phyloP scores from a whole-genome alignment of 805 yeast species.

The Saccharomycopsis babjevae region DNA sequence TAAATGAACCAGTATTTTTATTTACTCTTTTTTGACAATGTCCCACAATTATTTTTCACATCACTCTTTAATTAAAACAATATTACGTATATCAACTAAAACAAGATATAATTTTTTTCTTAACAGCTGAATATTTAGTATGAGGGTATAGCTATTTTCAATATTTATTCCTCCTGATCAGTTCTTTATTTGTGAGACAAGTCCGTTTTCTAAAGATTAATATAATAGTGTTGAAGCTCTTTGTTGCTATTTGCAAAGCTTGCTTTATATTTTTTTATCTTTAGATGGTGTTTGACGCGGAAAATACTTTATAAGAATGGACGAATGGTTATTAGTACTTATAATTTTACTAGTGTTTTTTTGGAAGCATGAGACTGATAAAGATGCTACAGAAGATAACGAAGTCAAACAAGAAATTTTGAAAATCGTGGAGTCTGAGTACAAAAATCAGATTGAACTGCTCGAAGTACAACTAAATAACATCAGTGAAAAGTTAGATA shows the following conservation, averaged over 20 bases:
- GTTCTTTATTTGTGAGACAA: not conserved
- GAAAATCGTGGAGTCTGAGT: not conserved
- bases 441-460: not conserved
- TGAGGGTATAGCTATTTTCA: not conserved
- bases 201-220: not conserved
- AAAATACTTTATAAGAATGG: not conserved
- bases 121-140: not conserved
- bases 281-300: not conserved
- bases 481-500: not conserved
- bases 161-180: not conserved
- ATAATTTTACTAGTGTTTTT: not conserved
- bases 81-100: too few relatives aligned
- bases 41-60: too few relatives aligned
- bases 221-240: not conserved
- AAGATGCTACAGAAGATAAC: not conserved
- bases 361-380: conserved; percentile 5
- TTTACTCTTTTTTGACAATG: not conserved
- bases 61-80: too few relatives aligned
- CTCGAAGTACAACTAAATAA: not conserved
- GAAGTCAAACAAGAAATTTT: not conserved
- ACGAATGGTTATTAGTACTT: conserved; percentile 4
- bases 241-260: not conserved
- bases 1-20: not conserved
- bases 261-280: not conserved
- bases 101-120: too few relatives aligned